phyloP scores from a whole-genome alignment of 306 rosid species.

The Rosa persica region DNA sequence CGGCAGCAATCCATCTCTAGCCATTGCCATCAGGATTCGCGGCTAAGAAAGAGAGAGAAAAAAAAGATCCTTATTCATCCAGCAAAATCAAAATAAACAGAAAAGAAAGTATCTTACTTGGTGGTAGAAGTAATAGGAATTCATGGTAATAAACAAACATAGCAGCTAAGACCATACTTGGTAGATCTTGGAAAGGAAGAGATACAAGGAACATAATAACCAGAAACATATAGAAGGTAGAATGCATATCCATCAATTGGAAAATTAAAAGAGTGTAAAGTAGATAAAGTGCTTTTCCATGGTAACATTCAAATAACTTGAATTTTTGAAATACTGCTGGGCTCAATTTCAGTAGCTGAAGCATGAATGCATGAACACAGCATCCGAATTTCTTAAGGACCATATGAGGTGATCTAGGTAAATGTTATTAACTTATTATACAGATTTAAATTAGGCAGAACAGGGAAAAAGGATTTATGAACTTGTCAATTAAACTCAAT shows the following conservation, averaged over 20 bases:
- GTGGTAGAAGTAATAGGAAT: background rate
- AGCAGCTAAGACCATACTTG: background rate
- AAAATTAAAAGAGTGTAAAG: background rate
- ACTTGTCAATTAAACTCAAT: too few species aligned
- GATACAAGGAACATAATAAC: background rate
- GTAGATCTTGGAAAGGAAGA: background rate
- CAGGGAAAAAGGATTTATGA: too few species aligned
- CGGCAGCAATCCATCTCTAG: constrained; percentile 60
- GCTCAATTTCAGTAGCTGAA: too few species aligned
- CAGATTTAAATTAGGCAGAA: too few species aligned
- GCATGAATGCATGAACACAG: too few species aligned
- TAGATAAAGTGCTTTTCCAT: background rate
- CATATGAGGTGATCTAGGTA: too few species aligned
- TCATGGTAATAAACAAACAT: background rate
- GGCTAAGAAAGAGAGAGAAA: constrained; percentile 37
- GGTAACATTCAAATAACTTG: background rate
- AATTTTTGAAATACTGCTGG: too few species aligned
- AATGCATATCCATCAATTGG: background rate
- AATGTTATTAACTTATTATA: too few species aligned
- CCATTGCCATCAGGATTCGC: constrained; percentile 65
- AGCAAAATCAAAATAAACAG: background rate
- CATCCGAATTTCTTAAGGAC: too few species aligned
- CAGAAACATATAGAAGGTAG: background rate
- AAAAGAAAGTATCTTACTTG: background rate
- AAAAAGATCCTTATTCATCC: constrained; percentile 16